Base-by-base conservation (phyloP, 2,329 filamentous ascomycete genomes). In the Blastomyces emzantsi region DNA sequence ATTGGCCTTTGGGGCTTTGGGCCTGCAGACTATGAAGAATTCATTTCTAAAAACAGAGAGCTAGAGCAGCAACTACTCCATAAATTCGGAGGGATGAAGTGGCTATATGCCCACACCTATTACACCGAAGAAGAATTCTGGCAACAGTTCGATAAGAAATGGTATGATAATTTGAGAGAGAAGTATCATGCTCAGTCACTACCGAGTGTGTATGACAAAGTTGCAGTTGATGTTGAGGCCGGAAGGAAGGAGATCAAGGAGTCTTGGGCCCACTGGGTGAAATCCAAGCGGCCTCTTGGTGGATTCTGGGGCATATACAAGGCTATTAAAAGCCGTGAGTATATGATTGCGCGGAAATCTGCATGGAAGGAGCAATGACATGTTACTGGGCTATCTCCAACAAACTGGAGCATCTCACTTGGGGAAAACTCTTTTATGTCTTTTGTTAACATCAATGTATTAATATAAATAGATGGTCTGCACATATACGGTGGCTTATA, bases 91-190 rank as follows among this genome's bases (percentile, higher is more conserved):
- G 91, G 90, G 2, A 85, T 89, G 79, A 95, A 95, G 78, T 94
- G 90, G 88, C 79, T 95, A 15, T 95, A 96, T 74, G 90, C 90
- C 2, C 89, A 93, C 70, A 88, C 90, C 0, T 95, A 92, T 77
- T 94, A 94, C 74, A 82, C 83, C n/a, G 83, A 89, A 64, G 70
- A 76, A 4, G 77, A 79, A 63, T 79, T 80, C 66, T 80, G 77
- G 77, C 62, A 67, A 6, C 75, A 77, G 57, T 79, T 78, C 65
- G 73, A 79, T 62, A 72, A 71, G 51, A 64, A 69, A 1, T 69
- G 68, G 68, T 78, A 79, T 52, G 74, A 77, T 47, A 67, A 60
- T 7, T 62, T 79, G 67, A 69, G 78, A 8, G 66, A 67, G 39
- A 79, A 75, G 63, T 79, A 79, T 62, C 66, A 72, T 59, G 77